These are phyloP conservation scores for Neurospora sublineolata DNA, from an alignment of 495 filamentous ascomycete species.

Conservation along the genomic window DNA sequence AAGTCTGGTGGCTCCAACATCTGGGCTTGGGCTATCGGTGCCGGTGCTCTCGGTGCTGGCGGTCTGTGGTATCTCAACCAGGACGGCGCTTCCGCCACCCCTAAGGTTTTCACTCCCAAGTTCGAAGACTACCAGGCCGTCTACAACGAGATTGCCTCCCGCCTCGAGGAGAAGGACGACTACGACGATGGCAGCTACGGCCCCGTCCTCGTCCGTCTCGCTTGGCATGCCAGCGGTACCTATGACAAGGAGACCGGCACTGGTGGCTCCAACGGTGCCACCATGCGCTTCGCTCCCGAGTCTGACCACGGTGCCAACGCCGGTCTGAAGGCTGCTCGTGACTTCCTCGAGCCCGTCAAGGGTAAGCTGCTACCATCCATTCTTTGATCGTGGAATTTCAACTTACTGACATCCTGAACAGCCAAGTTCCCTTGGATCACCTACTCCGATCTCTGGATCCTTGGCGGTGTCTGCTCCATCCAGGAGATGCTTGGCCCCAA, in stretches of 20 bases:
- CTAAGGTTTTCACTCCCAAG: slow-evolving; percentile 56
- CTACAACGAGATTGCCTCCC: slow-evolving; percentile 74
- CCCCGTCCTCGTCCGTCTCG: slow-evolving; percentile 74
- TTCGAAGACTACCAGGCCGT: slow-evolving; percentile 91
- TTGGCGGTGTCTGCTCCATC: slow-evolving; percentile 72
- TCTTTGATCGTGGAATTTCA: background rate
- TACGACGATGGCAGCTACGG: slow-evolving; percentile 97
- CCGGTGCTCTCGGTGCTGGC: slow-evolving; percentile 49
- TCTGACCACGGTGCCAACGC: slow-evolving; percentile 89
- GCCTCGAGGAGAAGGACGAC: slow-evolving; percentile 77
- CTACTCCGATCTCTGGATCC: slow-evolving; percentile 94
- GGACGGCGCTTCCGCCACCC: slow-evolving; percentile 30
- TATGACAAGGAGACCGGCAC: slow-evolving; percentile 84
- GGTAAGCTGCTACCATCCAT: slow-evolving; percentile 28
- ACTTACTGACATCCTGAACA: slow-evolving; percentile 29
- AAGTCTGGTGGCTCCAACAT: slow-evolving; percentile 41
- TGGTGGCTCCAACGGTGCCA: slow-evolving; percentile 91
- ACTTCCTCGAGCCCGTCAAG: slow-evolving; percentile 89
- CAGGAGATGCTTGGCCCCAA: slow-evolving; percentile 89
- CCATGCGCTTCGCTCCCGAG: slow-evolving; percentile 94
- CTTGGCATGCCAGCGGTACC: slow-evolving; percentile 80
- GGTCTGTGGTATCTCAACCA: slow-evolving; percentile 51
- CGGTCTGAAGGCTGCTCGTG: slow-evolving; percentile 74
- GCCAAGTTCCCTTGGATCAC: slow-evolving; percentile 87
- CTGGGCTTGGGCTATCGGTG: slow-evolving; percentile 34